These are phyloP conservation scores for Tetrapisispora phaffii DNA, from an alignment of 805 yeast species.

Conservation along the genomic window DNA sequence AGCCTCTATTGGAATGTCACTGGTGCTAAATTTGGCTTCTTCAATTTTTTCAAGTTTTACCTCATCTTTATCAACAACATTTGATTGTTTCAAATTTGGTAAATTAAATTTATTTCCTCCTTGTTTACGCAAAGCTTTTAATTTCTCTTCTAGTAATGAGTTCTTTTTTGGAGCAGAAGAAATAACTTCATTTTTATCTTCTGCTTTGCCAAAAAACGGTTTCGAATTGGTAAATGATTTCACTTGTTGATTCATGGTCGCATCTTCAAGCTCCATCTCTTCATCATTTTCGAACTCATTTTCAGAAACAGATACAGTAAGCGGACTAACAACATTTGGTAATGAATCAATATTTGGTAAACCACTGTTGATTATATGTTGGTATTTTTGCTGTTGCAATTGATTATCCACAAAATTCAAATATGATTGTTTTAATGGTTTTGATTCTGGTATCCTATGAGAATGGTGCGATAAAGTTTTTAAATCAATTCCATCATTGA, in stretches of 20 bases:
- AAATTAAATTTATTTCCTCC: constrained; percentile 1
- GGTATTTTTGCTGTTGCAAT: constrained; percentile 22
- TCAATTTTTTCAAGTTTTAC: not conserved
- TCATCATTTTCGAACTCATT: not conserved
- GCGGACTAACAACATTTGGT: not conserved
- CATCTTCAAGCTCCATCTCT: not conserved
- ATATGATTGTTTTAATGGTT: constrained; percentile 40
- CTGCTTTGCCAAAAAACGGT: too few relatives aligned
- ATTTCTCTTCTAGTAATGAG: not conserved
- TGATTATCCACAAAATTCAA: constrained; percentile 36
- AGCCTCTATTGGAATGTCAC: not conserved
- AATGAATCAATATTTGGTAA: constrained; percentile 14
- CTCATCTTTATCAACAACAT: not conserved
- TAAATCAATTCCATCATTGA: constrained; percentile 35
- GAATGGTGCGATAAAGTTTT: constrained; percentile 33
- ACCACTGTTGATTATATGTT: constrained; percentile 35
- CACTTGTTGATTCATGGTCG: not conserved
- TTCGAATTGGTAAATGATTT: not conserved
- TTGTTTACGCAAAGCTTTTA: constrained; percentile 3
- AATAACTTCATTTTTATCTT: too few relatives aligned
- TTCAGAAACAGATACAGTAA: not conserved
- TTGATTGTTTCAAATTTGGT: not conserved
- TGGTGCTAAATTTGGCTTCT: not conserved
- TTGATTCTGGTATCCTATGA: constrained; percentile 29
- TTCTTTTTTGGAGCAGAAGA: not conserved